These are phyloP conservation scores for Sarcodon sp. DNA, from an alignment of 768 basidiomycete genomes.

Conservation along the genomic window DNA sequence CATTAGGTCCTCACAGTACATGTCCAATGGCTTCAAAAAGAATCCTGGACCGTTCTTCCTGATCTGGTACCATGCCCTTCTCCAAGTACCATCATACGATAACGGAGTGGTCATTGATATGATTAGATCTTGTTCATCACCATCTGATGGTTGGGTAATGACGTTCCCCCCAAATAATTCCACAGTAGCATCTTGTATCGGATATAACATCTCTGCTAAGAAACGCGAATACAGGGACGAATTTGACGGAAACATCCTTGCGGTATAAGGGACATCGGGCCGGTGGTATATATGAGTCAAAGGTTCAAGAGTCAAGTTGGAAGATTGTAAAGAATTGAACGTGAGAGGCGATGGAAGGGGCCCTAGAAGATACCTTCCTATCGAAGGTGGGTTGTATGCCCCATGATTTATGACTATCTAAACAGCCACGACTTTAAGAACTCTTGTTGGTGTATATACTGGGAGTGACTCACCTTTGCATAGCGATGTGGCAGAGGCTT, in stretches of 20 bases:
- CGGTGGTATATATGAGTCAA: slow-evolving; percentile 40
- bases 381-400: too few species aligned
- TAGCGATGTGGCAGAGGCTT: slow-evolving; percentile 24
- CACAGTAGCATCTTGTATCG: slow-evolving; percentile 26
- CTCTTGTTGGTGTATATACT: slow-evolving; percentile 8
- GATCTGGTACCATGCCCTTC: too few species aligned
- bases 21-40: slow-evolving; percentile 32
- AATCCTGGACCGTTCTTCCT: too few species aligned
- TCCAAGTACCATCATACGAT: too few species aligned
- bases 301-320: slow-evolving; percentile 23
- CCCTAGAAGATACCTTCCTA: slow-evolving; percentile 32
- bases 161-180: slow-evolving; percentile 13
- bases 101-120: too few species aligned
- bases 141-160: neutral
- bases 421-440: slow-evolving; percentile 31
- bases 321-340: slow-evolving; percentile 10
- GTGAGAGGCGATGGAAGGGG: slow-evolving; percentile 27
- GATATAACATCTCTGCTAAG: slow-evolving; percentile 22
- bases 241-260: slow-evolving; percentile 21
- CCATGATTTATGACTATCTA: slow-evolving; percentile 31
- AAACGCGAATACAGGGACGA: slow-evolving; percentile 15
- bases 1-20: slow-evolving; percentile 34
- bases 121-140: slow-evolving; percentile 19
- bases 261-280: slow-evolving; percentile 39
- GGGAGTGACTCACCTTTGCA: slow-evolving; percentile 22